Percentiles rank a stretch among this genome's conserved stretches.
These are phyloP conservation scores for Epichloe amarillans DNA, from an alignment of 2,329 filamentous ascomycete genomes.

Conservation along the genomic window DNA sequence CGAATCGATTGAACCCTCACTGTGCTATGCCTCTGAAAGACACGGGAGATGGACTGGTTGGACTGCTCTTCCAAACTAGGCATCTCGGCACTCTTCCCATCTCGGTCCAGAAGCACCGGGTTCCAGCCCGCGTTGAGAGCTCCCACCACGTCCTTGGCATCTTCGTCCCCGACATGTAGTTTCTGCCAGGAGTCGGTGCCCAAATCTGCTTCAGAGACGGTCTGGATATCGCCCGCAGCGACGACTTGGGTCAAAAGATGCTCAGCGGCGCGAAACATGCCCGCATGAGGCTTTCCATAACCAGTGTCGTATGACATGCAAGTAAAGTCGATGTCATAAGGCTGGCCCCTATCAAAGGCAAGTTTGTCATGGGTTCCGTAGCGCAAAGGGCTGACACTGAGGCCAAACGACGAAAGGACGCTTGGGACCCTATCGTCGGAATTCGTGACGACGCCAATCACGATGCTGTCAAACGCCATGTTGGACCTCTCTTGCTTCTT, in stretches of 20 bases:
- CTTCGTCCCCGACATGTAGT: constrained; percentile 41
- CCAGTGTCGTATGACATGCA: constrained; percentile 52
- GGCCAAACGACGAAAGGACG: constrained; percentile 39
- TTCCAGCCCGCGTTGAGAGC: constrained; percentile 20
- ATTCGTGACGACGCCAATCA: constrained; percentile 48
- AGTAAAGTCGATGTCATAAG: constrained; percentile 36
- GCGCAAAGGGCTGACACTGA: constrained; percentile 29
- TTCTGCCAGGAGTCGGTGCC: constrained; percentile 21
- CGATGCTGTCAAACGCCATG: constrained; percentile 21
- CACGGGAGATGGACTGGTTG: constrained; percentile 2
- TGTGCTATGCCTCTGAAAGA: constrained; percentile 6
- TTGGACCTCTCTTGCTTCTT: constrained; percentile 13
- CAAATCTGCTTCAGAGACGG: constrained; percentile 8
- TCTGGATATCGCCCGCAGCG: constrained; percentile 4
- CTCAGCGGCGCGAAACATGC: constrained; percentile 43
- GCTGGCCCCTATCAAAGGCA: not conserved
- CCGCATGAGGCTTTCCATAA: constrained; percentile 40
- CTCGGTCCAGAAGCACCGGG: constrained; percentile 11
- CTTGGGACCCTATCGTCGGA: constrained; percentile 46
- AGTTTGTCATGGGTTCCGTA: constrained; percentile 9
- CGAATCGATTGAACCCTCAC: constrained; percentile 10
- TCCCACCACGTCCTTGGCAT: constrained; percentile 35
- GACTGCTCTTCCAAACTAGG: constrained; percentile 7
- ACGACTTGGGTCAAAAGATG: constrained; percentile 24
- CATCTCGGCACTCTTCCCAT: constrained; percentile 1